A percentile compares a stretch with the other conserved stretches of the same genome.
phyloP scores from a whole-genome alignment of 1,284 basidiomycete genomes.

The Fomitopsis palustris region DNA sequence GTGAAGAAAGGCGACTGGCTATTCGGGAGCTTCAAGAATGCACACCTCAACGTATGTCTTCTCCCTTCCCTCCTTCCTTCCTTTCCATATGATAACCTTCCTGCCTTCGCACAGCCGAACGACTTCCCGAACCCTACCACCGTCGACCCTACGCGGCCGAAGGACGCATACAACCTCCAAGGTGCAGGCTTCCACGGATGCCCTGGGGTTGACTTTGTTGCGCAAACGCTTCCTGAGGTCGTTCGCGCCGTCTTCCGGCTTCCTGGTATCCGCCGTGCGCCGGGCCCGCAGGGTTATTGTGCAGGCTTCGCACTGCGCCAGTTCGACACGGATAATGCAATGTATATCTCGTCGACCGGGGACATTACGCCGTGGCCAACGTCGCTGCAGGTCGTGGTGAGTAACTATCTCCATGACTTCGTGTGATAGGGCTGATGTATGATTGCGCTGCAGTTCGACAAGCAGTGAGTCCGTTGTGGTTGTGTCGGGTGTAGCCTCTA shows the following conservation, averaged over 20 bases:
- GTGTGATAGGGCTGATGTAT: too few relatives aligned
- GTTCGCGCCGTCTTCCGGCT: constrained; percentile 49
- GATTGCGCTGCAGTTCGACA: too few relatives aligned
- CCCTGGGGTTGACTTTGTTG: constrained; percentile 22
- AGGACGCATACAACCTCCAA: neutral
- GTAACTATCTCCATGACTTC: too few relatives aligned
- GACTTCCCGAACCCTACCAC: too few relatives aligned
- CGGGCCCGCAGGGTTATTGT: constrained; percentile 39
- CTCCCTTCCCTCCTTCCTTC: too few relatives aligned
- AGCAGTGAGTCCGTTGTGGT: too few relatives aligned
- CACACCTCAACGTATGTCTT: too few relatives aligned
- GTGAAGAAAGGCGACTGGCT: too few relatives aligned
- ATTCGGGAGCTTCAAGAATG: too few relatives aligned
- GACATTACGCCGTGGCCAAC: constrained; percentile 9
- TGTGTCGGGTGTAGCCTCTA: too few relatives aligned
- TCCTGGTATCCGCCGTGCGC: constrained; percentile 40
- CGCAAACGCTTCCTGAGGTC: constrained; percentile 37
- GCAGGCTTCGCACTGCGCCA: neutral
- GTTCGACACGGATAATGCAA: neutral
- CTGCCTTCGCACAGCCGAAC: too few relatives aligned
- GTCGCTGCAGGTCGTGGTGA: constrained; percentile 4
- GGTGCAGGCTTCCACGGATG: constrained; percentile 38
- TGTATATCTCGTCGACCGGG: neutral
- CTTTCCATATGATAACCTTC: too few relatives aligned
- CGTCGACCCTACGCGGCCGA: neutral